Base-by-base conservation (phyloP, 2,329 filamentous ascomycete species). In the Balansia obtecta region DNA sequence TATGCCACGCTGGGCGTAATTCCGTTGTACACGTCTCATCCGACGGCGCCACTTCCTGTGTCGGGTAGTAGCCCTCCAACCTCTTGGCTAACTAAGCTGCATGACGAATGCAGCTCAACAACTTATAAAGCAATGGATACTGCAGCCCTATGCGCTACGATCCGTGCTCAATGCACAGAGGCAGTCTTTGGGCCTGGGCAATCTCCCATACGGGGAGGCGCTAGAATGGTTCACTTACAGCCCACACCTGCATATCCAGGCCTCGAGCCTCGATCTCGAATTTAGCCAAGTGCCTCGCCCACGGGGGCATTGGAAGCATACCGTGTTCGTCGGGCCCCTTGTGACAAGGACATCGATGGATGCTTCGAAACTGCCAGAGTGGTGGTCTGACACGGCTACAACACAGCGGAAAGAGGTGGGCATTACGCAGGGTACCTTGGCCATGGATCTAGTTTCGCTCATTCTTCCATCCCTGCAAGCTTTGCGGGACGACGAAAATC, bases 1-100 rank as follows among this genome's bases (percentile, higher is more conserved):
- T 70, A 67, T 50, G 67, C 65, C 3, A 70, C 67, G 0, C 55
- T 70, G 10, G 67, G 67, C 3, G 65, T 70, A 2, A 67, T 68
- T 34, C 67, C 67, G 2, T 60, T 69, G 33, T 68, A 69, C 45
- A 61, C 61, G 42, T 65, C 64, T 12, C 50, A 51, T 18, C 55
- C 57, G 52, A 51, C 53, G 6, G 61, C 63, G 7, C 64, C 64
- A 2, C 55, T 63, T 5, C 59, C 63, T 2, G 61, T 60, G 7
- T 66, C 65, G 3, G 67, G 67, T 1, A 50, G 56, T 2, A 54
- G 55, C 32, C 67, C 65, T 11, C 58, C 66, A 5, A 54, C 55
- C 0, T 62, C 62, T 3, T 53, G 52, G 52, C 39, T 18, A n/a
- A n/a, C n/a, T 61, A 1, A 58, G 58, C 0, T 44, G 60, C 46